Evolutionary conservation across 768 basidiomycete species (phyloP).

Genomic region (Kwoniella botswanensis): DNA sequence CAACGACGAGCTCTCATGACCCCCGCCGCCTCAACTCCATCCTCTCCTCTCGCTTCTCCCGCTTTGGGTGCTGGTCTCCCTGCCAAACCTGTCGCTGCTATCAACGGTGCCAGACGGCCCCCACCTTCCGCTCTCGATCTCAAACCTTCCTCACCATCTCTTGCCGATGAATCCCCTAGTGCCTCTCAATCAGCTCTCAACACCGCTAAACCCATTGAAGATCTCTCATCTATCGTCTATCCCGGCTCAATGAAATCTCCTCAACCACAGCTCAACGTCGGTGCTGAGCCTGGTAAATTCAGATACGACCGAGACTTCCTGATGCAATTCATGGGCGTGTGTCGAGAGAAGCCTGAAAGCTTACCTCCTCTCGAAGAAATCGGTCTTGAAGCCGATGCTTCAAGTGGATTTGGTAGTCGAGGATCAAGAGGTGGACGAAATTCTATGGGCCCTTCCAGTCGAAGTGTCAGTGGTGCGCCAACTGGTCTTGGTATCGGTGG

Average conservation of each 20-base stretch:
- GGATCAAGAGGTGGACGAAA: constrained; percentile 64
- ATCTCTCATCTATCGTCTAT: constrained; percentile 76
- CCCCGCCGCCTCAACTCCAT: constrained; percentile 35
- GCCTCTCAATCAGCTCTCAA: constrained; percentile 62
- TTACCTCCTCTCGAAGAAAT: constrained; percentile 88
- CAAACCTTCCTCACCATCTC: constrained; percentile 35
- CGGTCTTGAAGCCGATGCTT: constrained; percentile 79
- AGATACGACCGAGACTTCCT: constrained; percentile 98
- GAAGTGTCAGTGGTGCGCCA: constrained; percentile 60
- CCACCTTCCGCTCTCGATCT: constrained; percentile 46
- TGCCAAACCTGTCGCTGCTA: constrained; percentile 47
- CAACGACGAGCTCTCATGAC: constrained; percentile 36
- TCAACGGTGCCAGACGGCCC: constrained; percentile 25
- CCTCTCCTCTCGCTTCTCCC: constrained; percentile 50
- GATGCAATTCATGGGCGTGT: constrained; percentile 91
- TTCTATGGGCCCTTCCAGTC: constrained; percentile 31
- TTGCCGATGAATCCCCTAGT: constrained; percentile 39
- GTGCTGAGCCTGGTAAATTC: constrained; percentile 86
- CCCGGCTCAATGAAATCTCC: constrained; percentile 84
- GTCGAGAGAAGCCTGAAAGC: constrained; percentile 91
- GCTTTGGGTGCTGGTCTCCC: constrained; percentile 48
- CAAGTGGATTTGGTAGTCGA: constrained; percentile 60
- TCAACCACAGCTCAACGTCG: constrained; percentile 78
- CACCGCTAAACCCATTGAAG: constrained; percentile 82
- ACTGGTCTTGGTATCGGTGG: constrained; percentile 62